These are phyloP conservation scores for Boletus insuetus DNA, from an alignment of 768 basidiomycete genomes.

Conservation along the genomic window DNA sequence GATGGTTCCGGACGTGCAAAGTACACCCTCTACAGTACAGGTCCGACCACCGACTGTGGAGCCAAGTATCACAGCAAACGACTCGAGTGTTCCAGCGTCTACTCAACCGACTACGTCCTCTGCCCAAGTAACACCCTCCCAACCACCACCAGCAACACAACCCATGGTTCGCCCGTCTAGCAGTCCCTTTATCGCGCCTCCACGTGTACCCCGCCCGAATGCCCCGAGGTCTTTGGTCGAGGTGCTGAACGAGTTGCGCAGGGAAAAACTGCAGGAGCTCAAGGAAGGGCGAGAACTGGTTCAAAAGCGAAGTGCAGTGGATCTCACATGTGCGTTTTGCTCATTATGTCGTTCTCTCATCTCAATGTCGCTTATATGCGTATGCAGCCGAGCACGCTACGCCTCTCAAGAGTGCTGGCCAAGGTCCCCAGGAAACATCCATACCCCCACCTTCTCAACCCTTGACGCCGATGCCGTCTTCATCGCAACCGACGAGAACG, in stretches of 20 bases:
- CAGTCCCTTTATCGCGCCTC: conserved; percentile 21
- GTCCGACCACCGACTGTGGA: background rate
- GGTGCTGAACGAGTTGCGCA: conserved; percentile 21
- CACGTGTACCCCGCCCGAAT: conserved; percentile 16
- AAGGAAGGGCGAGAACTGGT: background rate
- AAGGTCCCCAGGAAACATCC: background rate
- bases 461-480: background rate
- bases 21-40: background rate
- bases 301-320: background rate
- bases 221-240: conserved; percentile 21
- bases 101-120: background rate
- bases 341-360: background rate
- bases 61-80: background rate
- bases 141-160: conserved; percentile 1
- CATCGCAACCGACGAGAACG: background rate
- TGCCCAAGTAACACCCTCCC: background rate
- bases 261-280: background rate
- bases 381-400: background rate
- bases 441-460: background rate
- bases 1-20: background rate
- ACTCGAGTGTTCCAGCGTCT: background rate
- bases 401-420: background rate
- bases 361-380: background rate
- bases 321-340: background rate
- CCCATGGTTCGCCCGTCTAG: background rate